Base-by-base conservation (phyloP, 169 alveolate genomes). In the Blepharisma undulans region DNA sequence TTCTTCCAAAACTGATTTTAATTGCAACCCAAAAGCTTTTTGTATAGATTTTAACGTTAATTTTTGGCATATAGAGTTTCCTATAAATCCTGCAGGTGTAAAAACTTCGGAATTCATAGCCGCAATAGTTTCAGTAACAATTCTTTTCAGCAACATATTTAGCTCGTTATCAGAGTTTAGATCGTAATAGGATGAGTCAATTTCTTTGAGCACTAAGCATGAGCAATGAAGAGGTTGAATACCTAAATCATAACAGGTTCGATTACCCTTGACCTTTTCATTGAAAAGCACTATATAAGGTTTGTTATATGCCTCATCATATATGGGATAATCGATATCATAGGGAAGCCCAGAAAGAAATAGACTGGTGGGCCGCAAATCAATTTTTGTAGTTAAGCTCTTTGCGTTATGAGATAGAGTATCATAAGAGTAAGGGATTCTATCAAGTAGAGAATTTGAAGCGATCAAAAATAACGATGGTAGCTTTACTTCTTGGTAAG, bases 1-100 rank as follows among this genome's bases (percentile, higher is more conserved):
- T 61, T 84, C 79, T 30, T 84, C 89, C 10, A 84, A 21, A 21
- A 32, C 29, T 32, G 33, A 32, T n/a, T 12, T 60, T 8, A 84
- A 60, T 30, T 36, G 27, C 34, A 84, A 32, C 78, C 89, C 89
- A 84, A 32, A 84, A 84, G 78, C 89, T 36, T 33, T 60, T n/a
- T 21, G 29, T n/a, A 84, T 84, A 4, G 27, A 22, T 29, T 30
- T 84, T 22, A 84, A 60, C 0, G 74, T 36, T 7, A 84, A 84
- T 60, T 84, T 84, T 30, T 84, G 32, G 34, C 89, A 84, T 1
- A 79, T 25, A 29, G 25, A 29, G 60, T 27, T 22, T 33, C 61
- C 61, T 4, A 33, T 79, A 33, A n/a, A 2, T 3, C 33, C 12
- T 74, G 66, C 14, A 72, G 87, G 87, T 5, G 87, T 30, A 6